Conservation (phyloP, 306 rosid species). For the Quillaja saponaria region DNA sequence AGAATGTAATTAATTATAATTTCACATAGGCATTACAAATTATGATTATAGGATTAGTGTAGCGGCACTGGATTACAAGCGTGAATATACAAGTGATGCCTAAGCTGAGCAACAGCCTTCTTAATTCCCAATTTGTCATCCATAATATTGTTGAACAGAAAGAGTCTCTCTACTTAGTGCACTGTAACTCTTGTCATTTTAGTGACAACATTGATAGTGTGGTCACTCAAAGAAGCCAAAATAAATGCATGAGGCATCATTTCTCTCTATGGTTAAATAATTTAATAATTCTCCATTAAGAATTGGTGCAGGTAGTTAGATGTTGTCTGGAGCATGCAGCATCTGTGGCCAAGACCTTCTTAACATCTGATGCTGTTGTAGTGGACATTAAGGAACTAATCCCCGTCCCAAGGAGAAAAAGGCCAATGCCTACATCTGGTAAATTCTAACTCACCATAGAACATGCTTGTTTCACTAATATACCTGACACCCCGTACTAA, state of each 20-base stretch:
- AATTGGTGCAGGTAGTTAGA: constrained; percentile 69
- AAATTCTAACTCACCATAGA: neutral
- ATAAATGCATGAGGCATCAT: neutral
- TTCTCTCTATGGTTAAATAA: neutral
- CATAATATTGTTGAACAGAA: no score
- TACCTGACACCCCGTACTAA: neutral
- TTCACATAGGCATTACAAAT: no score
- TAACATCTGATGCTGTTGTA: constrained; percentile 83
- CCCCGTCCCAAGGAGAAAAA: constrained; percentile 39
- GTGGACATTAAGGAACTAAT: constrained; percentile 53
- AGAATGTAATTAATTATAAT: no score
- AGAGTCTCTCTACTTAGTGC: no score
- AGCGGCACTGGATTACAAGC: no score
- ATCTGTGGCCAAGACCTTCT: constrained; percentile 77
- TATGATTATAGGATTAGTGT: no score
- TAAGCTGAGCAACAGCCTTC: no score
- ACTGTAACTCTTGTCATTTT: constrained; percentile 1
- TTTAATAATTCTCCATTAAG: constrained; percentile 3
- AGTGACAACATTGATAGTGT: neutral
- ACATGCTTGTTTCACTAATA: neutral
- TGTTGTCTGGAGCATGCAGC: constrained; percentile 93
- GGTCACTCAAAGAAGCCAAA: neutral
- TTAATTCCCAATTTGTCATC: no score
- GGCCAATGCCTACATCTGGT: constrained; percentile 51
- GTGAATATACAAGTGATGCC: no score